Evolutionary conservation across 1,284 basidiomycete species (phyloP).

Genomic region (Exobasidium rhododendri): DNA sequence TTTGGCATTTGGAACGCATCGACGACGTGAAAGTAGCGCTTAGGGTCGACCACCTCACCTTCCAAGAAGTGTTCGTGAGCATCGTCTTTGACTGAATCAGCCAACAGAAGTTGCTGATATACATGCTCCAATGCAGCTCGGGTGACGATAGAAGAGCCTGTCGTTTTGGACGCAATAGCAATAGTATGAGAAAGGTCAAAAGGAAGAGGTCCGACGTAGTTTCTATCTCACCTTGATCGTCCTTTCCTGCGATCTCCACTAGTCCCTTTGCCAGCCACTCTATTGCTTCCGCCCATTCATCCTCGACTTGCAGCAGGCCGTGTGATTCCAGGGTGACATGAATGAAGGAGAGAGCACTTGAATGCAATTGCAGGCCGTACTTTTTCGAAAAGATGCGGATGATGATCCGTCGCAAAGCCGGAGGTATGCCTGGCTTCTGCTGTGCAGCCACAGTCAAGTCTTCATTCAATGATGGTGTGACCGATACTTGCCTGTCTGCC

Average conservation of each 20-base stretch:
- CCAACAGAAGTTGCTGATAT: slow-evolving; percentile 46
- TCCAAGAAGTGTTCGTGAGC: slow-evolving; percentile 36
- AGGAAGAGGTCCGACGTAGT: neutral
- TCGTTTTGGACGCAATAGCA: neutral
- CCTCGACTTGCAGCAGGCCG: slow-evolving; percentile 34
- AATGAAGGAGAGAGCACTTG: slow-evolving; percentile 49
- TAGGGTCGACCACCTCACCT: slow-evolving; percentile 70
- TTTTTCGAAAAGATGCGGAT: slow-evolving; percentile 48
- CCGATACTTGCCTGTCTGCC: neutral
- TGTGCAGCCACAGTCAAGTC: neutral
- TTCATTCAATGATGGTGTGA: slow-evolving; percentile 5
- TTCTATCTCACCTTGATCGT: neutral
- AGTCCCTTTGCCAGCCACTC: slow-evolving; percentile 49
- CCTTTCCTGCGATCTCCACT: slow-evolving; percentile 22
- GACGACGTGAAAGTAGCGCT: slow-evolving; percentile 77
- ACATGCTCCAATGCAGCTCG: slow-evolving; percentile 37
- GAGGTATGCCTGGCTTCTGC: slow-evolving; percentile 17
- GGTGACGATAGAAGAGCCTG: slow-evolving; percentile 36
- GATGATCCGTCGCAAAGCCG: slow-evolving; percentile 42
- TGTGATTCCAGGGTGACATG: slow-evolving; percentile 41
- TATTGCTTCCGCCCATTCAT: slow-evolving; percentile 44
- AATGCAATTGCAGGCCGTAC: slow-evolving; percentile 48
- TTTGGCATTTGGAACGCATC: slow-evolving; percentile 92
- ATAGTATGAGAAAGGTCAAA: neutral
- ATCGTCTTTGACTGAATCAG: slow-evolving; percentile 27